Evolutionary conservation across 2,329 filamentous ascomycete genomes (phyloP).

Genomic region (Lizonia empirigonia): DNA sequence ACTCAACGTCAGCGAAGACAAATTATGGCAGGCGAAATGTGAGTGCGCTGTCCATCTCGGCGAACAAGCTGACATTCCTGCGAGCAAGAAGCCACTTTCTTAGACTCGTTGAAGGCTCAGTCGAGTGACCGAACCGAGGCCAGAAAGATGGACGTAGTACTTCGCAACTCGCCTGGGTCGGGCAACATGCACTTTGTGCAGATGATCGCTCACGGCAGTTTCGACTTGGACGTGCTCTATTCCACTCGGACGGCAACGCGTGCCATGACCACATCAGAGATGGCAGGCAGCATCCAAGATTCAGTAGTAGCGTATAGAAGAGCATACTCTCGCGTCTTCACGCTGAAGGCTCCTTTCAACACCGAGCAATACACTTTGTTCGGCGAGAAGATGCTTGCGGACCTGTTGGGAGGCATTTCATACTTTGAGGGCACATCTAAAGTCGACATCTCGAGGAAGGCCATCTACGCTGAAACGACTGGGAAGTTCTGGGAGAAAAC

Average conservation of each 20-base stretch:
- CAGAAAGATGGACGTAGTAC: constrained; percentile 51
- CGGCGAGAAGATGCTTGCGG: constrained; percentile 85
- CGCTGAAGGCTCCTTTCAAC: constrained; percentile 76
- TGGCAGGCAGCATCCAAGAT: constrained; percentile 70
- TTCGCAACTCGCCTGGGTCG: constrained; percentile 64
- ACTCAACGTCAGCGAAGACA: constrained; percentile 64
- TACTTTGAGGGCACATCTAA: constrained; percentile 88
- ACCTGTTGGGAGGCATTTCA: constrained; percentile 87
- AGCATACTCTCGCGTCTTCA: constrained; percentile 72
- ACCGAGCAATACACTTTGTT: constrained; percentile 74
- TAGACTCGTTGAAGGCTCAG: constrained; percentile 66
- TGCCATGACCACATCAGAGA: constrained; percentile 61
- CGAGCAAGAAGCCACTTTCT: constrained; percentile 62
- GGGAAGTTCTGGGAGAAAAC: constrained; percentile 94
- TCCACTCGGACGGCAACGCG: constrained; percentile 72
- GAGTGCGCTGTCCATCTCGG: constrained; percentile 26
- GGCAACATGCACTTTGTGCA: constrained; percentile 89
- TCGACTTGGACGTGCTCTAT: constrained; percentile 90
- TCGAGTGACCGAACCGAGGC: constrained; percentile 43
- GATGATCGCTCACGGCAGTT: constrained; percentile 84
- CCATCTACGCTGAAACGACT: constrained; percentile 90
- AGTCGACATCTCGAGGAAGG: constrained; percentile 83
- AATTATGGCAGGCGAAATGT: constrained; percentile 80
- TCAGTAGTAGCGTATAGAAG: constrained; percentile 71
- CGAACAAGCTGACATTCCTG: constrained; percentile 19